Base-by-base conservation (phyloP, 2,329 filamentous ascomycete genomes). In the Talaromyces rugulosus region DNA sequence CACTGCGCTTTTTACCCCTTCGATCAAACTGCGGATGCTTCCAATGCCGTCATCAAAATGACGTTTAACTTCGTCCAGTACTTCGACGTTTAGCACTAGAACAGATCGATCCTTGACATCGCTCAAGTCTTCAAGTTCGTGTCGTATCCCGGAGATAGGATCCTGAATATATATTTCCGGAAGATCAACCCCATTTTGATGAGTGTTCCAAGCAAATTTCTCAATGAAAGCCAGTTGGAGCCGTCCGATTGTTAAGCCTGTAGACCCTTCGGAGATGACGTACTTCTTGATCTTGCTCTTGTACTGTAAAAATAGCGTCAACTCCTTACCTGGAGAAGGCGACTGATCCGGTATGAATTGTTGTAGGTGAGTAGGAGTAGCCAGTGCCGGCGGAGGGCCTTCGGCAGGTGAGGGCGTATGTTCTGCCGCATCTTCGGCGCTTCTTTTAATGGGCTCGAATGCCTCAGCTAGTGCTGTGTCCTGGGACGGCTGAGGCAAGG, bases 141-240 rank as follows among this genome's bases (percentile, higher is more conserved):
- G 94, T 16, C 95, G 89, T n/a, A 99, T 90, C 0, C 95, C 95
- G 8, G 95, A 98, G 2, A 97, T 85, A 0, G 93, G 89, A 73
- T 99, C 95, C 74, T 99, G 95, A 16, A 99, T 95, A 74, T 99
- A 97, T 16, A 99, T 98, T 69, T 99, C 95, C 0, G 95, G 95
- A 53, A 99, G 79, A 72, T 99, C 95, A 14, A 87, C 86, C 7
- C 95, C 95, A 70, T 97, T 96, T 64, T 92, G 89, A 69, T 98
- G 93, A 0, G 94, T 97, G 69, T 96, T 98, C 93, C 96, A 99
- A 0, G 94, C 95, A 72, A 99, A 99, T 74, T 97, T 99, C 68
- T 99, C 95, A 68, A 99, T 99, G 69, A 99, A 99, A 0, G 95
- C 94, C 31, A 99, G 83, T 74, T 99, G 94, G 62, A 99, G 77